Evolutionary conservation across 2,329 filamentous ascomycete species (phyloP).

Genomic region (Aspergillus sp.): DNA sequence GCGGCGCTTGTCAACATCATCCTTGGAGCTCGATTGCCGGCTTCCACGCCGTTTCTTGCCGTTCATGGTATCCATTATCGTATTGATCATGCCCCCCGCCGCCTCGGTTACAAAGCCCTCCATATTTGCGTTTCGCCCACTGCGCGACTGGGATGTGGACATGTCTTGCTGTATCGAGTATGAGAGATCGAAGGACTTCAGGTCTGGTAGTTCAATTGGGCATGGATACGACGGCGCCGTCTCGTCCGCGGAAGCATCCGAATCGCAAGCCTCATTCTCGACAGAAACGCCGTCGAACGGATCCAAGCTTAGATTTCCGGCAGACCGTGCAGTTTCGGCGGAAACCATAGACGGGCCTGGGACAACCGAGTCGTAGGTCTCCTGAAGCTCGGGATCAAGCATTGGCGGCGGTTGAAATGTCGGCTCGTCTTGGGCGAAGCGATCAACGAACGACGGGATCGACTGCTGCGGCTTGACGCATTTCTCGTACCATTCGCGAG

Average conservation of each 20-base stretch:
- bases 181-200: slow-evolving; percentile 8
- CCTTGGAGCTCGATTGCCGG: slow-evolving; percentile 13
- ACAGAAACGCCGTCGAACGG: slow-evolving; percentile 5
- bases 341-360: slow-evolving; percentile 1
- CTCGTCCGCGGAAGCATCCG: background rate
- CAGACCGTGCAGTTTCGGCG: background rate
- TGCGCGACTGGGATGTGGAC: too few relatives aligned
- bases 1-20: too few relatives aligned
- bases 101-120: slow-evolving; percentile 19
- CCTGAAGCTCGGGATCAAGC: slow-evolving; percentile 7
- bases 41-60: slow-evolving; percentile 14
- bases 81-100: slow-evolving; percentile 23
- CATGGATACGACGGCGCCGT: background rate
- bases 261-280: slow-evolving; percentile 1
- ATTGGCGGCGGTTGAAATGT: slow-evolving; percentile 7
- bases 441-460: slow-evolving; percentile 9
- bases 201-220: slow-evolving; percentile 7
- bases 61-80: slow-evolving; percentile 25
- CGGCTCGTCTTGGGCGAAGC: slow-evolving; percentile 8
- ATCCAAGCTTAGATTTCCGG: slow-evolving; percentile 4
- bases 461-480: slow-evolving; percentile 13
- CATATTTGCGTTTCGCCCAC: slow-evolving; percentile 10
- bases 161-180: slow-evolving; percentile 4
- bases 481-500: slow-evolving; percentile 27
- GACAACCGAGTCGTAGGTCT: slow-evolving; percentile 2